Conservation (phyloP, 495 filamentous ascomycete genomes). For the Lasiosphaeriaceae sp. region DNA sequence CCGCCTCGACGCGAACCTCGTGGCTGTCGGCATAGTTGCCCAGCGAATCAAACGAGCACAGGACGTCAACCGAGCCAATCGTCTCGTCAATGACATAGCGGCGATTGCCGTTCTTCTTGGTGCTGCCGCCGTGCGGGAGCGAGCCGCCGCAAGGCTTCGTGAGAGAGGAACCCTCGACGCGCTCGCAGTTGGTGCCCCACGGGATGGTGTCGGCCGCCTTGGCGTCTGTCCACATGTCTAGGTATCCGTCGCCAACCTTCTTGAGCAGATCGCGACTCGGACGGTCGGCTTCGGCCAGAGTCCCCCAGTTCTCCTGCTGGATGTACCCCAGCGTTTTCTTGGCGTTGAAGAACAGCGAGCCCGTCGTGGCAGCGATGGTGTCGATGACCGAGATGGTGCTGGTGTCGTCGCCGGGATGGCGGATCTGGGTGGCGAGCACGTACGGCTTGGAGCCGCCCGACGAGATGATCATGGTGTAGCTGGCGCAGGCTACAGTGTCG, state of each 20-base stretch:
- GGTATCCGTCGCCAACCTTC: conserved; percentile 42
- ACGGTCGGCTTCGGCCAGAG: conserved; percentile 20
- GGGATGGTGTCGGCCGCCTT: conserved; percentile 41
- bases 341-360: conserved; percentile 46
- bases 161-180: conserved; percentile 38
- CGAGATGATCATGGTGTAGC: conserved; percentile 42
- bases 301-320: conserved; percentile 39
- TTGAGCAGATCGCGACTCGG: conserved; percentile 37
- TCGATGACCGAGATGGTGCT: conserved; percentile 36
- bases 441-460: conserved; percentile 35
- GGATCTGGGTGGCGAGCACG: conserved; percentile 42
- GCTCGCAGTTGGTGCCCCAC: conserved; percentile 45
- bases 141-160: conserved; percentile 38
- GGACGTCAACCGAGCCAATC: conserved; percentile 42
- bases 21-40: conserved; percentile 44
- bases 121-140: conserved; percentile 37
- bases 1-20: conserved; percentile 40
- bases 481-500: conserved; percentile 39
- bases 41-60: conserved; percentile 45
- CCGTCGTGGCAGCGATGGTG: conserved; percentile 45
- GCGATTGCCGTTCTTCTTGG: conserved; percentile 36
- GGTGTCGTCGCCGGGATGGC: conserved; percentile 33
- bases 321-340: conserved; percentile 38
- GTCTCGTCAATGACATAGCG: conserved; percentile 51
- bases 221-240: conserved; percentile 48